Percentiles rank a stretch among this genome's conserved stretches.
Evolutionary conservation across 176 grass and related monocot species (phyloP).

Genomic region (Miscanthus lutarioriparius): DNA sequence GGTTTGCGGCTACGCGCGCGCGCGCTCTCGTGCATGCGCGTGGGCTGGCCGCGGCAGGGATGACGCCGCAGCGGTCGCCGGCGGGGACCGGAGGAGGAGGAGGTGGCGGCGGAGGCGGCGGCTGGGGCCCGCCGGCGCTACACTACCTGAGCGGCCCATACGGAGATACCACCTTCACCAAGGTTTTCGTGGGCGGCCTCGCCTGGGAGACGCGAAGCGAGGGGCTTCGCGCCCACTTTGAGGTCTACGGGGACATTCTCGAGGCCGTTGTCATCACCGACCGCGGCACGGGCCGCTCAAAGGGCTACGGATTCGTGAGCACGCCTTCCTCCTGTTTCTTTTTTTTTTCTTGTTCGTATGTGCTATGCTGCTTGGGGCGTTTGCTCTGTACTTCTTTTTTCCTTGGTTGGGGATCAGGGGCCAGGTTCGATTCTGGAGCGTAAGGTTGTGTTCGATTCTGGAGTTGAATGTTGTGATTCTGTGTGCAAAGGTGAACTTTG

Average conservation of each 20-base stretch:
- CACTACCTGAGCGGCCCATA: conserved; percentile 71
- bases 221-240: conserved; percentile 58
- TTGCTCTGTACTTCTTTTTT: neutral
- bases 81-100: conserved; percentile 4
- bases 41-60: conserved; percentile 24
- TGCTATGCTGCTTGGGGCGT: neutral
- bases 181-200: conserved; percentile 71
- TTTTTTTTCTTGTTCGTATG: neutral
- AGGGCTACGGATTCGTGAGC: conserved; percentile 77
- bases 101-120: neutral
- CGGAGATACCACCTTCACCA: conserved; percentile 69
- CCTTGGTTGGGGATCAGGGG: neutral
- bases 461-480: neutral
- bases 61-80: conserved; percentile 55
- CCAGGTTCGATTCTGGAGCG: neutral
- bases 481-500: neutral
- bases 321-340: neutral
- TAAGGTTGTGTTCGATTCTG: too few species aligned
- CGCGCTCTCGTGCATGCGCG: conserved; percentile 36
- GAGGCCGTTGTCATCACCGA: conserved; percentile 78
- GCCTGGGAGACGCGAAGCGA: conserved; percentile 77
- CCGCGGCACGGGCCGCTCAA: conserved; percentile 63
- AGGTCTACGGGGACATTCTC: conserved; percentile 58
- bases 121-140: conserved; percentile 41
- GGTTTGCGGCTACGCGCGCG: conserved; percentile 35